Evolutionary conservation across 352 stramenopile genomes (phyloP), one percentile per base, ranked within the genome.

Genomic region (Phytophthora pisi): DNA sequence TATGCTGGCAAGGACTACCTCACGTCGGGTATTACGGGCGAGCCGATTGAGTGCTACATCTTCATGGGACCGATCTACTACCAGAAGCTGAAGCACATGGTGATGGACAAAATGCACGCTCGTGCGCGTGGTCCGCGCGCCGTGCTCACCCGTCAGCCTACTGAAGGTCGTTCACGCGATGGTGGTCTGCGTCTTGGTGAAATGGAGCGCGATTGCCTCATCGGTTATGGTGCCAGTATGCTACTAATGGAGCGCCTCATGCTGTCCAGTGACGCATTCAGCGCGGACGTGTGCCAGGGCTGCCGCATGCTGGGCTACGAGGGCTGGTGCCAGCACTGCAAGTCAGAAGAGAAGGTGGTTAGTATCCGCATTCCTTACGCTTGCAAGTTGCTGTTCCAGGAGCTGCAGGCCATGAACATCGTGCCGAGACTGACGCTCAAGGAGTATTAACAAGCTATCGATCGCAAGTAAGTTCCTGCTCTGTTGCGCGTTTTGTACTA

Each of bases 61-160:
- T 99, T 99, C 75, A 98, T 98, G 68, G 98, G 98, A 1, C 98
- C 98, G 24, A 97, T 99, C 18, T 99, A 99, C 77, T 99, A 99
- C 77, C 98, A 99, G 79, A 99, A 99, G 78, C 87, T 99, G 16
- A 99, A 99, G 85, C 98, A 99, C 78, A 99, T 99, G 98, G 98
- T 99, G n/a, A 97, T 99, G 86, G 98, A 99, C 83, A 99, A 99
- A 85, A 99, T 99, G 90, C 98, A 99, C 77, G 97, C 98, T 18
- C 90, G 98, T 64, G 95, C 98, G 16, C 87, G 97, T 46, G 97
- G 97, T 15, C 97, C 97, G 34, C 89, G 97, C 24, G 97, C 97
- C 3, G 89, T 97, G 43, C 86, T 99, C 2, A 99, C 98, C 45
- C 89, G 98, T 1, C 98, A 99, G 80, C 98, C 98, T 13, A 99